These are phyloP conservation scores for Pichia nanzhaoensis DNA, from an alignment of 805 yeast species.

Conservation along the genomic window DNA sequence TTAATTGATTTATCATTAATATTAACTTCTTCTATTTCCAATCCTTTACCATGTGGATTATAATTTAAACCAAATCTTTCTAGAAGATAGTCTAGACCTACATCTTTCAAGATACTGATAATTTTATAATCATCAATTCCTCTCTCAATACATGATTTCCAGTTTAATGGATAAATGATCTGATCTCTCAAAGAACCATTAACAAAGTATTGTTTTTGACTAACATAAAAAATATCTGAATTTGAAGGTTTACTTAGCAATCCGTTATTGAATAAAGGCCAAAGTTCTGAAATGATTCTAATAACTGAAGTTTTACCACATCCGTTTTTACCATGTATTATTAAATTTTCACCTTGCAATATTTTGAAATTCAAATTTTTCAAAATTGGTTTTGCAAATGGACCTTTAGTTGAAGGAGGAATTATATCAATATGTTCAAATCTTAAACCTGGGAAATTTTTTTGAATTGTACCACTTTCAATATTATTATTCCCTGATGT, in stretches of 20 bases:
- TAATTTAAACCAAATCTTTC: constrained; percentile 54
- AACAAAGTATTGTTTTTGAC: constrained; percentile 81
- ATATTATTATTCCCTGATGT: constrained; percentile 1
- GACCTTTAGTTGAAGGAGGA: constrained; percentile 61
- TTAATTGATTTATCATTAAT: constrained; percentile 22
- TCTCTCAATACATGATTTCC: constrained; percentile 65
- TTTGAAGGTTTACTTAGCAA: constrained; percentile 69
- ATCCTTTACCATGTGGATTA: constrained; percentile 25
- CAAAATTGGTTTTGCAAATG: constrained; percentile 53
- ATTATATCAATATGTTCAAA: constrained; percentile 78
- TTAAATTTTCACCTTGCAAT: constrained; percentile 56
- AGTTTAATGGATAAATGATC: constrained; percentile 77
- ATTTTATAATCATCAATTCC: constrained; percentile 69
- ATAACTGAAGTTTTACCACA: constrained; percentile 86
- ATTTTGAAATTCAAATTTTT: constrained; percentile 57
- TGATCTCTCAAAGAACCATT: constrained; percentile 85
- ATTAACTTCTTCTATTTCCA: constrained; percentile 21
- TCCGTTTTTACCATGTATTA: constrained; percentile 83
- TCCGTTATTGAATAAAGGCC: constrained; percentile 81
- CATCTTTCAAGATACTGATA: constrained; percentile 61
- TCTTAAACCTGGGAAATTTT: constrained; percentile 69
- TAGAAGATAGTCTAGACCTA: constrained; percentile 72
- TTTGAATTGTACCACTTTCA: constrained; percentile 65
- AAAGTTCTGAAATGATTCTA: constrained; percentile 75
- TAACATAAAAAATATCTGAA: constrained; percentile 66